Evolutionary conservation across 1,284 basidiomycete genomes (phyloP), one percentile per base, ranked within the genome.

Genomic region (Heterobasidion occidentale): DNA sequence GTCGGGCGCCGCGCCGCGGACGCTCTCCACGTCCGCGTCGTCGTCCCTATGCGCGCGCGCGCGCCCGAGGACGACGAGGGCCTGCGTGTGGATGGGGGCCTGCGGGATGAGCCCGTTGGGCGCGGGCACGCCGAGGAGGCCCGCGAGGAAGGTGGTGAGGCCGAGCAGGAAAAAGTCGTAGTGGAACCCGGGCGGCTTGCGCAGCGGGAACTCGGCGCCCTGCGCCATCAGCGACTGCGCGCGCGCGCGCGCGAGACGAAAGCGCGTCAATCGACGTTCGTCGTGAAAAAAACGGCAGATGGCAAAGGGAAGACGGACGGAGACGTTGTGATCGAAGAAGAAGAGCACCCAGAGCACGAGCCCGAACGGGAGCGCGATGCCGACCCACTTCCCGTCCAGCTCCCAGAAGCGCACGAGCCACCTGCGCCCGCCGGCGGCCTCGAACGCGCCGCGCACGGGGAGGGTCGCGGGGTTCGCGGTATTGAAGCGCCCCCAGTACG

Each of bases 41-140:
- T 75, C 74, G 34, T 79, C 79, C 9, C 68, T 63, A 33, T 71
- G 73, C 59, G 76, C 83, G 38, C 61, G 51, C 2, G 71, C 69
- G 14, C 64, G 71, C 1, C 87, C 84, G 79, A 92, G 86, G 45
- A 96, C 79, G 15, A 90, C 77, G 0, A 99, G 81, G 7, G 92
- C 90, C 12, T 84, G 82, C 0, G 95, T 98, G 65, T 98, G 94
- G 27, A 97, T 90, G 0, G 95, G 96, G 1, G 96, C 95, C 71
- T 98, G 96, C 0, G 95, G 95, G 51, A 99, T 97, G 20, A 96
- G 79, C 3, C 94, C 95, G 65, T 98, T 98, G 0, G 95, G 95
- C 0, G 95, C 94, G 0, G 95, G 94, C 3, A 97, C 68, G 15
- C 95, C 95, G 2, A 99, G 77, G 17, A 98, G 74, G 0, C 94